Percentiles rank a stretch among this genome's conserved stretches.
Evolutionary conservation across 139 green algal species (phyloP).

Genomic region (Micromonas pusilla): DNA sequence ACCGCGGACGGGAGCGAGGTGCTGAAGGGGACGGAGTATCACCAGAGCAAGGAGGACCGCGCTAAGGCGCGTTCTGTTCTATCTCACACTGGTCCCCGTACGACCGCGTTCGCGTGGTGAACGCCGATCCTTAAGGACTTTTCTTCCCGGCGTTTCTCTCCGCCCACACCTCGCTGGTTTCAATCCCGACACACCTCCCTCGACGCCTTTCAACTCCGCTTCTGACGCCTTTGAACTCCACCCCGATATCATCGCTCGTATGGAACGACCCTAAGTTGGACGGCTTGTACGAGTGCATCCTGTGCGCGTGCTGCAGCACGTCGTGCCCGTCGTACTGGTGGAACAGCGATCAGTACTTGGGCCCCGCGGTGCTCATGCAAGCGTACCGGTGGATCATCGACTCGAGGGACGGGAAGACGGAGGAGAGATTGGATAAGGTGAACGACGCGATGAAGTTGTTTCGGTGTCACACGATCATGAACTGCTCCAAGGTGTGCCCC

Average conservation of each 20-base stretch:
- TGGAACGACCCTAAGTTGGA: too few relatives aligned
- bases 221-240: too few relatives aligned
- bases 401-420: conserved; percentile 81
- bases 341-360: conserved; percentile 98
- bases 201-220: too few relatives aligned
- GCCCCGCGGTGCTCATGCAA: conserved; percentile 86
- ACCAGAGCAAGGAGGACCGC: conserved; percentile 82
- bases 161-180: too few relatives aligned
- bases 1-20: conserved; percentile 46
- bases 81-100: too few relatives aligned
- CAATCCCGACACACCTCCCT: too few relatives aligned
- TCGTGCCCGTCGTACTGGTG: conserved; percentile 96
- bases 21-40: conserved; percentile 63
- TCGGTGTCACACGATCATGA: conserved; percentile 97
- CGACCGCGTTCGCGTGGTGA: too few relatives aligned
- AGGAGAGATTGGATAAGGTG: conserved; percentile 74
- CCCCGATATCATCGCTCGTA: too few relatives aligned
- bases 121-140: too few relatives aligned
- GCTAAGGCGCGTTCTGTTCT: too few relatives aligned
- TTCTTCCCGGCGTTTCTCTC: too few relatives aligned
- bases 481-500: conserved; percentile 71
- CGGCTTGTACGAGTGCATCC: conserved; percentile 98
- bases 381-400: conserved; percentile 93
- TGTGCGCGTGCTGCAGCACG: conserved; percentile 97
- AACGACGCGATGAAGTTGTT: conserved; percentile 97